Conservation (phyloP, 2,329 filamentous ascomycete genomes). For the Capronia americana region DNA sequence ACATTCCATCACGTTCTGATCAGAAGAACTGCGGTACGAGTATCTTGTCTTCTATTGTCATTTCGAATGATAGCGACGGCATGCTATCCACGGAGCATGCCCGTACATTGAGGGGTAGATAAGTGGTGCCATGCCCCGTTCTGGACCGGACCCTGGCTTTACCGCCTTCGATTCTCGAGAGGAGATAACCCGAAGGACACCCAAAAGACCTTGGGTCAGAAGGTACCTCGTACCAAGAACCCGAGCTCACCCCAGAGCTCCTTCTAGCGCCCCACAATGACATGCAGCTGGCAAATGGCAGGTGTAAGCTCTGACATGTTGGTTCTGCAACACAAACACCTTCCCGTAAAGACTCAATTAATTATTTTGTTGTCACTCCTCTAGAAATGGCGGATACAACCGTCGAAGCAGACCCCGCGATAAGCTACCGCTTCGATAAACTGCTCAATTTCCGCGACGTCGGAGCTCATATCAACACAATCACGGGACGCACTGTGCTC, state of each 20-base stretch:
- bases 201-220: constrained; percentile 1
- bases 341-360: not conserved
- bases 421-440: constrained; percentile 54
- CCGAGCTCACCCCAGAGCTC: constrained; percentile 17
- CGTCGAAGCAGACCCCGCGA: not conserved
- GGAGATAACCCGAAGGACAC: constrained; percentile 2
- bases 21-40: not conserved
- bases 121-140: constrained; percentile 19
- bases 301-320: constrained; percentile 3
- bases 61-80: constrained; percentile 1
- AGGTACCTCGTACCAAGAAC: not conserved
- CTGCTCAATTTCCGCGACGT: constrained; percentile 81
- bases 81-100: constrained; percentile 1
- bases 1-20: not conserved
- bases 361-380: not conserved
- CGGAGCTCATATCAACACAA: constrained; percentile 60
- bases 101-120: constrained; percentile 8
- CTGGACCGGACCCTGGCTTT: constrained; percentile 18
- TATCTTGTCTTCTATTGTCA: not conserved
- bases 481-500: constrained; percentile 49
- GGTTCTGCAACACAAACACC: not conserved
- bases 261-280: constrained; percentile 14
- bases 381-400: not conserved
- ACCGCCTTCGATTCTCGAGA: constrained; percentile 5
- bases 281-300: not conserved